Evolutionary conservation across 208 protist species (phyloP), one percentile per base, ranked within the genome.

Genomic region (Trypanosoma melophagium): DNA sequence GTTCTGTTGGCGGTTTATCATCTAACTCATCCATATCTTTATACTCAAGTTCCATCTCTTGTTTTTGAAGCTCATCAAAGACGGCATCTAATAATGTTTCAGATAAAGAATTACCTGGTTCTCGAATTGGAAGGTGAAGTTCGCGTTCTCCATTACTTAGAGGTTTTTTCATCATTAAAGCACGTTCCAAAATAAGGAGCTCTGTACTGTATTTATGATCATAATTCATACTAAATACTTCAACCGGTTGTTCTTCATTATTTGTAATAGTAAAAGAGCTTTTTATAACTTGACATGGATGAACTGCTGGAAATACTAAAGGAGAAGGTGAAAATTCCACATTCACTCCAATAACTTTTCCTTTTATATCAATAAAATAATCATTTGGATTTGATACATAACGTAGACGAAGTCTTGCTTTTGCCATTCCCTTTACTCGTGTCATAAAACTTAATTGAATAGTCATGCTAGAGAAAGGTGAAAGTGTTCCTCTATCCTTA

Each of bases 151-250:
- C 57, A 56, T 70, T 13, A 69, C 22, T 41, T 44, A 0, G 1
- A 22, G 10, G 7, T 38, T 41, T 49, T 35, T 65, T 24, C 49
- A 40, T 50, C 8, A 17, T 53, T 21, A 91, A 45, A 0, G 77
- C 77, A 49, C 71, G 67, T 10, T 76, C 74, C 44, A 98, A 65
- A 31, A 96, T 73, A 31, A 73, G 55, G 38, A 89, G 65, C 65
- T 98, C 93, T 25, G 81, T 52, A 0, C 68, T 56, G 70, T 94
- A 71, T 45, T 77, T 69, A 22, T 66, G 42, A 77, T 99, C 97
- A 21, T 90, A 83, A 24, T 95, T 86, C 51, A 83, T 58, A 54
- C 66, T 85, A 80, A 86, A 98, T 50, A 99, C 69, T 83, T 98
- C 93, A 12, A 98, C 80, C 0, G 89, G 74, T 44, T 50, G 45